Evolutionary conservation across 2,329 filamentous ascomycete genomes (phyloP).

Genomic region (Harringtonia lauricola): DNA sequence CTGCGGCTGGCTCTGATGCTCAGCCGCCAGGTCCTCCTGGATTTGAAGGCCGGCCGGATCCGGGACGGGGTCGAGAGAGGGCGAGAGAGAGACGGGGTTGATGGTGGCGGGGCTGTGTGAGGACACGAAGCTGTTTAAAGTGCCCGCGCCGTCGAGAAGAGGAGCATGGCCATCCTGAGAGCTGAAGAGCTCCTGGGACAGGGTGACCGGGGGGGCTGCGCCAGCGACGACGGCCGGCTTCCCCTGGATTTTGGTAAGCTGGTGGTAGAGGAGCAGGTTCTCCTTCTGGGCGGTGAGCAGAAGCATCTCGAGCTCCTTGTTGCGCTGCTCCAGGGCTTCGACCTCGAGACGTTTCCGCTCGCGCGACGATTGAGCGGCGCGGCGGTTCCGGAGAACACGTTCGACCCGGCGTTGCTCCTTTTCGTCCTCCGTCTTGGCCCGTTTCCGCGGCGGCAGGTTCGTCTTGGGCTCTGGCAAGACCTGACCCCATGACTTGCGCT

Average conservation of each 20-base stretch:
- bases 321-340: constrained; percentile 70
- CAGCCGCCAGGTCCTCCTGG: too few species aligned
- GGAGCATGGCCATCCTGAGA: constrained; percentile 28
- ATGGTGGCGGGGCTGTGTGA: constrained; percentile 34
- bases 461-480: constrained; percentile 95
- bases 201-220: constrained; percentile 35
- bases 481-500: constrained; percentile 98
- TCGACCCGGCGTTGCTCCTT: constrained; percentile 98
- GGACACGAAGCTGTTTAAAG: constrained; percentile 32
- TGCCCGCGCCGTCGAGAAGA: constrained; percentile 17
- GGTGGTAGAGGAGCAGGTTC: constrained; percentile 35
- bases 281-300: constrained; percentile 28
- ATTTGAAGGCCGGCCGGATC: constrained; percentile 22
- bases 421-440: constrained; percentile 96
- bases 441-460: constrained; percentile 87
- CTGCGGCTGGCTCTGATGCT: neutral
- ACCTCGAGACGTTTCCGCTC: constrained; percentile 86
- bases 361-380: constrained; percentile 89
- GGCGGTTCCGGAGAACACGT: constrained; percentile 90
- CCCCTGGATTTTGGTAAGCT: constrained; percentile 37
- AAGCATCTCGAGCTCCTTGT: constrained; percentile 56
- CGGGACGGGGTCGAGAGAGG: constrained; percentile 39
- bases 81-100: constrained; percentile 51
- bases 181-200: constrained; percentile 48
- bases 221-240: constrained; percentile 29